Base-by-base conservation (phyloP, 257 asterid genomes). In the Nicotiana undulata region DNA sequence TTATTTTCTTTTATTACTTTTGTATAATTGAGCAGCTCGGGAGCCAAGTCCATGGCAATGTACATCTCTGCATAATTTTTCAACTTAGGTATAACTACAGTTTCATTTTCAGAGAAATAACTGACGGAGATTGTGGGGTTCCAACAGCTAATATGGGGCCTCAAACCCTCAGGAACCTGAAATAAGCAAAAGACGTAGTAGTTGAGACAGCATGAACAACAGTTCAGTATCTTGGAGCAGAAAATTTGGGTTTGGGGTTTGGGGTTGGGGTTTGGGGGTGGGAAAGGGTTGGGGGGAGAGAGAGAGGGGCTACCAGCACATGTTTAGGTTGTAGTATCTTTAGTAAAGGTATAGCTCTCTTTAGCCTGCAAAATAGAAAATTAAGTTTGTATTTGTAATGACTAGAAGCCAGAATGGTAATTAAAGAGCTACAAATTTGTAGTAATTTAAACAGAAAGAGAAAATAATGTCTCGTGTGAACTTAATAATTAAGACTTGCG, bases 161-260 rank as follows among this genome's bases (percentile, higher is more conserved):
- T 89, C 80, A 90, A 37, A 59, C 81, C 79, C 87, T 88, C 91
- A 11, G 98, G 98, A 56, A 91, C 86, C 98, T 94, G 89, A 61
- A 28, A 72, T 10, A 22, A 55, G 80, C 79, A 84, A 83, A 34
- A 31, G 9, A 78, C 12, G 4, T 18, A 68, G 68, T 9, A 46
- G 59, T 80, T 5, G 51, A 40, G 13, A 74, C 31, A 63, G 18
- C 53, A 64, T 24, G 63, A 16, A 51, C 28, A 28, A 55, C 24
- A 49, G 83, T n/a, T 70, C 59, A 18, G 82, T 26, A 24, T 46
- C 40, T 56, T 53, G 2, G 34, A 60, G 81, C 31, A 22, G 46
- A 83, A 34, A 34, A 34, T 34, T 34, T 34, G 44, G 44, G 9
- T 9, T 34, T 34, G 8, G 44, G 44, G 9, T 5, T 6, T 1